These are phyloP conservation scores for Pythium guiyangense DNA, from an alignment of 352 stramenopile species.

Conservation along the genomic window DNA sequence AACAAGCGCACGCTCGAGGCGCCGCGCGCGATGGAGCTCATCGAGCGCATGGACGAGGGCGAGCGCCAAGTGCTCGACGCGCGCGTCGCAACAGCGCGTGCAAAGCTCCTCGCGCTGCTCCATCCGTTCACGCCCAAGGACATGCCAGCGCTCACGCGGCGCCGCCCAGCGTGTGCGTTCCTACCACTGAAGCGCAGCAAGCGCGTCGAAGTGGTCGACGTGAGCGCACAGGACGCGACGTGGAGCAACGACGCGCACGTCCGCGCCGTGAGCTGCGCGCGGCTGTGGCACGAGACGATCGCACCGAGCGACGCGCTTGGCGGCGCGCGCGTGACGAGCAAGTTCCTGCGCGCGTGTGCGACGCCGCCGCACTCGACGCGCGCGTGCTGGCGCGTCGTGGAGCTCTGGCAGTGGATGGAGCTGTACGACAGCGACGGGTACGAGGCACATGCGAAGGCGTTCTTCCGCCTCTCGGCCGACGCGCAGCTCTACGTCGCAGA, in stretches of 20 bases:
- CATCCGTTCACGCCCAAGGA: conserved; percentile 45
- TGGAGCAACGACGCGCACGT: conserved; percentile 14
- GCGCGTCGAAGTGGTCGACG: not conserved
- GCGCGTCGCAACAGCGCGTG: conserved; percentile 47
- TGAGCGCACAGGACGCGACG: conserved; percentile 1
- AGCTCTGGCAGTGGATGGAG: conserved; percentile 52
- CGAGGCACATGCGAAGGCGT: conserved; percentile 31
- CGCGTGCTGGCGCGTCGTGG: conserved; percentile 37
- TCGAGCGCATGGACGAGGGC: conserved; percentile 56
- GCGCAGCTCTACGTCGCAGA: conserved; percentile 41
- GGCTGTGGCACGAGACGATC: conserved; percentile 62
- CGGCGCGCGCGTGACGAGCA: conserved; percentile 19
- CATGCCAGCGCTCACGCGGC: conserved; percentile 34
- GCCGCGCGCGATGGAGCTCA: conserved; percentile 47
- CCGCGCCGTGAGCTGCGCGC: conserved; percentile 37
- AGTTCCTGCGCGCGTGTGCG: conserved; percentile 32
- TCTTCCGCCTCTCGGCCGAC: conserved; percentile 39
- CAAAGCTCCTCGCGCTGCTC: conserved; percentile 46
- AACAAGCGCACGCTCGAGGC: conserved; percentile 47
- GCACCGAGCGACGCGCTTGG: conserved; percentile 28
- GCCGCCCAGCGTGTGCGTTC: conserved; percentile 43
- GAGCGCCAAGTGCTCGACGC: conserved; percentile 45
- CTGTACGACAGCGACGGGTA: conserved; percentile 48
- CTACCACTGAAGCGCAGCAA: conserved; percentile 5
- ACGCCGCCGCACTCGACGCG: conserved; percentile 20